A percentile compares a stretch with the other conserved stretches of the same genome.
Evolutionary conservation across 306 rosid genomes (phyloP).

Genomic region (Malus domestica): DNA sequence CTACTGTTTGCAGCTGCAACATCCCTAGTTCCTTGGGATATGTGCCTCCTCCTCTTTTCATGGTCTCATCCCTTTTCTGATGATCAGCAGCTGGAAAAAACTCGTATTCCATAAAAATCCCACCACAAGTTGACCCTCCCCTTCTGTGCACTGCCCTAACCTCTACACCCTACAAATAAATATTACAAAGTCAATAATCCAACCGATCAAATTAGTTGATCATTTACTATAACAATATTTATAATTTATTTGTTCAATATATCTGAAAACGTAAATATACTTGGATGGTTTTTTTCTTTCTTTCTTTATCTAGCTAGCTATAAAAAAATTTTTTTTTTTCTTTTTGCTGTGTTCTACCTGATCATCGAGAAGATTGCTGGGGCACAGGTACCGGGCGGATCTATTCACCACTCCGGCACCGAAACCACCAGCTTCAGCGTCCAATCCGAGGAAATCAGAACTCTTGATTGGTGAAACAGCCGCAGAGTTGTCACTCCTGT

Average conservation of each 20-base stretch:
- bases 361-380: background rate
- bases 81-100: constrained; percentile 56
- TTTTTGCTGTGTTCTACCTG: background rate
- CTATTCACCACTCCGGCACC: background rate
- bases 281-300: too few relatives aligned
- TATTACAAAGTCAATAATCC: background rate
- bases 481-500: constrained; percentile 15
- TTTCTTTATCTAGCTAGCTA: background rate
- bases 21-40: constrained; percentile 35
- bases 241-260: background rate
- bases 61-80: constrained; percentile 19
- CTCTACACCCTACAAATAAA: constrained; percentile 42
- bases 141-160: constrained; percentile 68
- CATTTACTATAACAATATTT: background rate
- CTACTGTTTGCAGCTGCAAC: background rate
- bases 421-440: constrained; percentile 6
- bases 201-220: constrained; percentile 1
- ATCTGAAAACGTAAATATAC: background rate
- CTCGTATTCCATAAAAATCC: constrained; percentile 67
- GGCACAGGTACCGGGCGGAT: background rate
- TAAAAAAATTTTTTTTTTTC: background rate
- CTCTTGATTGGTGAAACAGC: constrained; percentile 20
- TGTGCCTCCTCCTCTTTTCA: constrained; percentile 23
- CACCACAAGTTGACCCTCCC: constrained; percentile 27
- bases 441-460: constrained; percentile 30